Conservation (phyloP, 2,329 filamentous ascomycete genomes). For the Pyricularia sp. region DNA sequence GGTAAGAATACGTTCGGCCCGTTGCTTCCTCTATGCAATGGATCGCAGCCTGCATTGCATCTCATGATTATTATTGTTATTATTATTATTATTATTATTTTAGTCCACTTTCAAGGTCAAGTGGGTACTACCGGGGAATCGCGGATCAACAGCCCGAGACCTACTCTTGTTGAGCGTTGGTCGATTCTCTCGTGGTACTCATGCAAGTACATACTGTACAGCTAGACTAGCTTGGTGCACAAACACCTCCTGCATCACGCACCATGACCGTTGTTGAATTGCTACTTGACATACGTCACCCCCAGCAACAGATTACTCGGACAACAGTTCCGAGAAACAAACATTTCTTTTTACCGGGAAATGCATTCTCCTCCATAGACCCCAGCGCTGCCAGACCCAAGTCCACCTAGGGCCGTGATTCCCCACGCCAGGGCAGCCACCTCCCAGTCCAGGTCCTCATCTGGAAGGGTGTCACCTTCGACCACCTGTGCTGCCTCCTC, state of each 20-base stretch:
- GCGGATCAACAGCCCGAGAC: not conserved
- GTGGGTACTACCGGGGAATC: not conserved
- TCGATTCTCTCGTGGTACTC: not conserved
- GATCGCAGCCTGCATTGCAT: not conserved
- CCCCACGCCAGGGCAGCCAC: slow-evolving; percentile 36
- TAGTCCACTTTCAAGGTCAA: not conserved
- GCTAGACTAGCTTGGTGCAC: not conserved
- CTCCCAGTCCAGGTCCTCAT: slow-evolving; percentile 34
- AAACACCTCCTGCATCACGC: not conserved
- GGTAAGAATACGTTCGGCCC: not conserved
- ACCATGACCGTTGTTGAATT: not conserved
- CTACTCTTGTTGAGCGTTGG: not conserved
- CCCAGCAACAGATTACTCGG: not conserved
- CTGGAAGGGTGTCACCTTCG: slow-evolving; percentile 32
- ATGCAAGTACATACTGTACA: not conserved
- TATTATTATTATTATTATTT: not conserved
- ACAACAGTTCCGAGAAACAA: not conserved
- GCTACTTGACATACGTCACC: not conserved
- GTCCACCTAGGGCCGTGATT: slow-evolving; percentile 30
- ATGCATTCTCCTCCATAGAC: slow-evolving; percentile 38
- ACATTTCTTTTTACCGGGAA: slow-evolving; percentile 11
- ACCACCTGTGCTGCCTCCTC: slow-evolving; percentile 19
- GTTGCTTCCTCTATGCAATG: not conserved
- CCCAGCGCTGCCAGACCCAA: slow-evolving; percentile 33
- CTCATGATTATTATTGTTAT: not conserved